Evolutionary conservation across 2,329 filamentous ascomycete genomes (phyloP), one percentile per base, ranked within the genome.

Genomic region (Pseudogymnoascus sp.): DNA sequence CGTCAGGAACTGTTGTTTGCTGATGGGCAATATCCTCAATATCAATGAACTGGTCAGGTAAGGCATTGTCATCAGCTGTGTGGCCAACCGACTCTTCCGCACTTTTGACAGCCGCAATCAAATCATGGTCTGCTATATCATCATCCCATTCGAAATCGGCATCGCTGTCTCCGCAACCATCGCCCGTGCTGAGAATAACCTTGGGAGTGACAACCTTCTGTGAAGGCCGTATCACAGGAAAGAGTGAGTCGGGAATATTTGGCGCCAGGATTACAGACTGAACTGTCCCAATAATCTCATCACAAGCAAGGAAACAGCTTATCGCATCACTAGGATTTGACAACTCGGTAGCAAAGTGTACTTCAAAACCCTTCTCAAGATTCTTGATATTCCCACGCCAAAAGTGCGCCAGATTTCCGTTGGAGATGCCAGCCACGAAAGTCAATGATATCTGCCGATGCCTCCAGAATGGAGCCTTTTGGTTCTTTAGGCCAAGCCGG

Each of bases 261-360:
- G 66, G 70, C 29, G 68, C 64, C 6, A 73, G 60, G 40, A 66
- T 48, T 55, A 52, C 65, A 12, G 64, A 67, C 35, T 64, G 65
- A 5, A 67, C 71, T 0, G 84, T 86, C 1, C 85, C 85, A 2
- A 86, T 90, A 68, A 97, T 88, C 45, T 91, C 87, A 74, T 97
- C 93, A 66, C 92, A 97, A 72, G 90, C 89, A 58, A 92, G 79
- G 70, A 87, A 84, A 64, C 86, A 90, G 25, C 80, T 80, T 35
- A 94, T 82, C 2, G 79, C 75, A 62, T 87, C 82, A 15, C 82
- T 80, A 0, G 77, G 71, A 4, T 76, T 76, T 1, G 73, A 80
- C 18, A 91, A 71, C 0, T 82, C 75, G 0, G 86, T 82, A 18
- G 75, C 82, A 65, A 88, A 87, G 0, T 78, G 73, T 1, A 92